Base-by-base conservation (phyloP, 1,284 basidiomycete genomes). In the Papiliotrema terrestris region DNA sequence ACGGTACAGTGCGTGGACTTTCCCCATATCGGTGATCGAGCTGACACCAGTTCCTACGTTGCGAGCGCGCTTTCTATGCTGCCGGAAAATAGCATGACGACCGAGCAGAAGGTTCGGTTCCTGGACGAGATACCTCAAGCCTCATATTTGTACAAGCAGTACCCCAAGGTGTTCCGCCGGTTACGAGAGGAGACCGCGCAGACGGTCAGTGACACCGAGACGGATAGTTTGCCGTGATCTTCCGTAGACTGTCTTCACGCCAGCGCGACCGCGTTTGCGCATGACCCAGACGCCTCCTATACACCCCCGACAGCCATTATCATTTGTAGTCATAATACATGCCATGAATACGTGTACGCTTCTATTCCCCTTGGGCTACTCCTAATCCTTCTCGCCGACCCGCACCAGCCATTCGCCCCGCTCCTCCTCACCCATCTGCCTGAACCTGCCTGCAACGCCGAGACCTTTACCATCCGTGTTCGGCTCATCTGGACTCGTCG, bases 381-480 rank as follows among this genome's bases (percentile, higher is more conserved):
- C 49, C 60, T 71, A 94, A 77, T 96, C 92, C 80, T 91, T 94
- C 83, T 97, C 93, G 39, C 91, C 91, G 59, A 95, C 92, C 58
- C 91, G 87, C 54, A 92, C 79, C 75, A 96, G 77, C 78, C 92
- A 86, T 69, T 84, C 80, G 74, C 92, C 90, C 49, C 93, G 85
- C 78, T 97, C 92, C 26, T 80, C 83, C 72, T 90, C 86, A 54
- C 79, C 80, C 86, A 95, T 86, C 59, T 88, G 86, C 55, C 91
- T 83, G 87, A 91, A 94, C 56, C 81, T 74, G 20, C 91, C 91
- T 58, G 81, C 78, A 6, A 72, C 65, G 15, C 68, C 72, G 37
- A 39, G 46, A 2, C 9, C 29, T 56, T 49, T 59, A 45, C 67
- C 67, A 26, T 63, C 66, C n/a, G 61, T 59, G 9, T 57, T 56